phyloP scores from a whole-genome alignment of 2,329 filamentous ascomycete species.

The Fusarium circinatum region DNA sequence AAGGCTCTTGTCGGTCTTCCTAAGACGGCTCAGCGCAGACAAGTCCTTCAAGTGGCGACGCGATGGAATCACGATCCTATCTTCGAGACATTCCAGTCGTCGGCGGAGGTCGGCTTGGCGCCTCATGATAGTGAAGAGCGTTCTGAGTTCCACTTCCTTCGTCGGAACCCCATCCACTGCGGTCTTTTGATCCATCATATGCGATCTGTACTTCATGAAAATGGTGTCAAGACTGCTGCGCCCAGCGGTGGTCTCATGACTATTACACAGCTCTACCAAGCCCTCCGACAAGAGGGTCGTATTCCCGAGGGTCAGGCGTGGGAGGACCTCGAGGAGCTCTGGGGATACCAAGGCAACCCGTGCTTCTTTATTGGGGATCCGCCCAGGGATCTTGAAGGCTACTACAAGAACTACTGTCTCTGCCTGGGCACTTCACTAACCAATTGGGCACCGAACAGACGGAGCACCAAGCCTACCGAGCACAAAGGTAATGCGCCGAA shows the following conservation, averaged over 20 bases:
- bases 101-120: too few species aligned
- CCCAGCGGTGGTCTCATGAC: slow-evolving; percentile 27
- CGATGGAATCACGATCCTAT: slow-evolving; percentile 31
- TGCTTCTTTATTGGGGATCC: slow-evolving; percentile 38
- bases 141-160: slow-evolving; percentile 27
- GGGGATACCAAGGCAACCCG: slow-evolving; percentile 26
- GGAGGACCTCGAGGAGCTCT: slow-evolving; percentile 28
- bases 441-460: slow-evolving; percentile 32
- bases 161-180: slow-evolving; percentile 36
- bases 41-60: slow-evolving; percentile 8
- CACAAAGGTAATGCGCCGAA: slow-evolving; percentile 20
- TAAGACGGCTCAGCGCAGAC: background rate
- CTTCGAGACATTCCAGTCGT: background rate
- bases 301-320: slow-evolving; percentile 7
- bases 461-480: background rate
- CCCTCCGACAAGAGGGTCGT: slow-evolving; percentile 32
- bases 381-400: slow-evolving; percentile 27
- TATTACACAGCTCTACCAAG: slow-evolving; percentile 37
- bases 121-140: too few species aligned
- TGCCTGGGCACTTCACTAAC: slow-evolving; percentile 29
- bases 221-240: slow-evolving; percentile 22
- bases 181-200: slow-evolving; percentile 34
- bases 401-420: slow-evolving; percentile 39
- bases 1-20: slow-evolving; percentile 26
- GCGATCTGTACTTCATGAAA: slow-evolving; percentile 21